A percentile compares a stretch with the other conserved stretches of the same genome.
phyloP scores from a whole-genome alignment of 73 alveolate genomes.

The Paraurostyla sp. region DNA sequence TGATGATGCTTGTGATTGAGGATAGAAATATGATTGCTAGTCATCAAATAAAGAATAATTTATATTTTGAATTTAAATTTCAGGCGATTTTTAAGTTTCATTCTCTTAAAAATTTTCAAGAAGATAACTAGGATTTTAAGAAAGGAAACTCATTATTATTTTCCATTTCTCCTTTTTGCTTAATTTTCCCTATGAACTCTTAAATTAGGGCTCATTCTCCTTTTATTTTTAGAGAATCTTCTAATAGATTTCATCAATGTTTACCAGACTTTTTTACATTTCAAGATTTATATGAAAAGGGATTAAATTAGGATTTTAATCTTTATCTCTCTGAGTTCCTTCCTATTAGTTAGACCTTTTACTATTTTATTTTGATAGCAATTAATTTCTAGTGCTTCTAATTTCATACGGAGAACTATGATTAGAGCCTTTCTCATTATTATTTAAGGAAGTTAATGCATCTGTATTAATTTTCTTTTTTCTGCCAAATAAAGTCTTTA shows the following conservation, averaged over 20 bases:
- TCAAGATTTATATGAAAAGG: background rate
- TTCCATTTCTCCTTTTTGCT: slow-evolving; percentile 3
- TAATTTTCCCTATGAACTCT: background rate
- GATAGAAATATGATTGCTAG: no score
- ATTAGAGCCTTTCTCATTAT: background rate
- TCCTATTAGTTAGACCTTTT: no score
- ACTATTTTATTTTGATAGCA: no score
- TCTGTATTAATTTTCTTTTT: background rate
- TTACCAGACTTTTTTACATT: background rate
- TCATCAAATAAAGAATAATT: slow-evolving; percentile 37
- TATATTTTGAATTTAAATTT: background rate
- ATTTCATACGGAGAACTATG: background rate
- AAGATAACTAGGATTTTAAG: background rate
- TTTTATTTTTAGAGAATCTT: background rate
- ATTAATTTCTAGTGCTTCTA: no score
- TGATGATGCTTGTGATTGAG: no score
- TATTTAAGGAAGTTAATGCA: background rate
- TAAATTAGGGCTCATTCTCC: background rate
- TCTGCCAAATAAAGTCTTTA: background rate
- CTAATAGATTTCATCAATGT: slow-evolving; percentile 23
- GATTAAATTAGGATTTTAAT: background rate
- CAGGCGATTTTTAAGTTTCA: background rate
- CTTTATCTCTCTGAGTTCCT: background rate
- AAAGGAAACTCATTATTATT: background rate
- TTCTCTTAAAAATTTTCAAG: background rate